Evolutionary conservation across 495 filamentous ascomycete species (phyloP).

Genomic region (Amniculicola lignicola): DNA sequence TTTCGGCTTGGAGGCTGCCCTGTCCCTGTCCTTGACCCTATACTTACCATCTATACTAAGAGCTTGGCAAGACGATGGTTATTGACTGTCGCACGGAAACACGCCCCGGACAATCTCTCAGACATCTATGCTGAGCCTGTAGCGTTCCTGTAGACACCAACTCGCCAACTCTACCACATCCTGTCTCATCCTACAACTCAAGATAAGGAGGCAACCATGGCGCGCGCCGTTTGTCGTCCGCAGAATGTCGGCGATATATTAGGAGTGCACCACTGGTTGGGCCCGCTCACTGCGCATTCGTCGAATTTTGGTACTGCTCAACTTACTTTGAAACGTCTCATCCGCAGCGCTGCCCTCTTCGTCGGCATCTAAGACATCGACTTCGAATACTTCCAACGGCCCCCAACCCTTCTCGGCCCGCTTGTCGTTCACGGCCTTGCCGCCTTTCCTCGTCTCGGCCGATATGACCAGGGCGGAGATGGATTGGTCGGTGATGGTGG

Average conservation of each 20-base stretch:
- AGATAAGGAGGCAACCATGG: slow-evolving; percentile 1
- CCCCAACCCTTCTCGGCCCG: slow-evolving; percentile 75
- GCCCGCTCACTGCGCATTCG: slow-evolving; percentile 44
- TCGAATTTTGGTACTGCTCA: slow-evolving; percentile 73
- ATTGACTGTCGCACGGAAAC: slow-evolving; percentile 18
- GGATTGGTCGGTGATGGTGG: slow-evolving; percentile 77
- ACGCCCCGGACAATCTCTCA: slow-evolving; percentile 6
- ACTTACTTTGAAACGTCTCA: slow-evolving; percentile 69
- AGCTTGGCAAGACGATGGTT: slow-evolving; percentile 3
- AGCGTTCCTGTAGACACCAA: neutral
- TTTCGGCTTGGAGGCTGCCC: neutral
- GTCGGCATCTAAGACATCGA: slow-evolving; percentile 79
- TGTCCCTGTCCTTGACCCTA: neutral
- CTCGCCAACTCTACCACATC: neutral
- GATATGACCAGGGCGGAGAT: slow-evolving; percentile 84
- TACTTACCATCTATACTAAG: slow-evolving; percentile 13
- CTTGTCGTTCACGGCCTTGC: slow-evolving; percentile 76
- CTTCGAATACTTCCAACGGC: slow-evolving; percentile 74
- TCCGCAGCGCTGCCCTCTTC: slow-evolving; percentile 53
- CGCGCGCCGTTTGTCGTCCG: neutral
- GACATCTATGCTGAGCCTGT: neutral
- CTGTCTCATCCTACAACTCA: slow-evolving; percentile 14
- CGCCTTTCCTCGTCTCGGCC: slow-evolving; percentile 81
- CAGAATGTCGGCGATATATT: neutral
- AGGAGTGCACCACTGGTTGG: slow-evolving; percentile 1